phyloP scores from a whole-genome alignment of 169 alveolate genomes.

The Eimeria acervulina region DNA sequence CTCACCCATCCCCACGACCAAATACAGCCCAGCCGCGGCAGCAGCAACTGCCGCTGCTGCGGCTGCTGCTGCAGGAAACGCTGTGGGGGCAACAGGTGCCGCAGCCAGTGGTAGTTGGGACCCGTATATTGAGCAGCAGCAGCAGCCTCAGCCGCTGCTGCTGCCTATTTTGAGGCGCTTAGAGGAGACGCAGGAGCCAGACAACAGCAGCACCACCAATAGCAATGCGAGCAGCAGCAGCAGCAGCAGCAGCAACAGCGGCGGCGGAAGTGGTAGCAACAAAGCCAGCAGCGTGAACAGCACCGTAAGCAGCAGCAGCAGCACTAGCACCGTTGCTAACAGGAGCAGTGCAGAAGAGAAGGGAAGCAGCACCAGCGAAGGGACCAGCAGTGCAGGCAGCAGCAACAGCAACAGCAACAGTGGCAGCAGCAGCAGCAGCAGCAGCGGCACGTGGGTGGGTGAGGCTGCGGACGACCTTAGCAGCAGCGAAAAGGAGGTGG shows the following conservation, averaged over 20 bases:
- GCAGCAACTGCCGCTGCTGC: not conserved
- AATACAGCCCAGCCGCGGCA: not conserved
- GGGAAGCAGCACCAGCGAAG: not conserved
- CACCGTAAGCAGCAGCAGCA: not conserved
- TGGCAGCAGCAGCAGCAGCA: too few species aligned
- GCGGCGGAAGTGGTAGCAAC: not conserved
- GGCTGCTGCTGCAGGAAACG: not conserved
- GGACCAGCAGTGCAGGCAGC: too few species aligned
- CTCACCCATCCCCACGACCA: too few species aligned
- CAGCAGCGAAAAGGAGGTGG: conserved; percentile 77
- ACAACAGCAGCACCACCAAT: too few species aligned
- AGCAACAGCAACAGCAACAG: too few species aligned
- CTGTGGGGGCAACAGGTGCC: too few species aligned
- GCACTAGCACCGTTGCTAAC: not conserved
- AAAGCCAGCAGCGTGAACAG: not conserved
- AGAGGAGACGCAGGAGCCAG: not conserved
- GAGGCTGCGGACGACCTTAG: conserved; percentile 39
- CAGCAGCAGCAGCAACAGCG: conserved; percentile 39
- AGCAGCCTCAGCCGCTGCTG: not conserved
- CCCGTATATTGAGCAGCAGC: conserved; percentile 10
- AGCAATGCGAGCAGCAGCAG: not conserved
- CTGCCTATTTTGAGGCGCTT: not conserved
- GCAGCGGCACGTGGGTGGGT: not conserved
- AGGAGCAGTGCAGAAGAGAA: conserved; percentile 4
- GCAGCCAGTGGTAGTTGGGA: too few species aligned